These are phyloP conservation scores for Wallacemonas sp. DNA, from an alignment of 208 protist species.

Conservation along the genomic window DNA sequence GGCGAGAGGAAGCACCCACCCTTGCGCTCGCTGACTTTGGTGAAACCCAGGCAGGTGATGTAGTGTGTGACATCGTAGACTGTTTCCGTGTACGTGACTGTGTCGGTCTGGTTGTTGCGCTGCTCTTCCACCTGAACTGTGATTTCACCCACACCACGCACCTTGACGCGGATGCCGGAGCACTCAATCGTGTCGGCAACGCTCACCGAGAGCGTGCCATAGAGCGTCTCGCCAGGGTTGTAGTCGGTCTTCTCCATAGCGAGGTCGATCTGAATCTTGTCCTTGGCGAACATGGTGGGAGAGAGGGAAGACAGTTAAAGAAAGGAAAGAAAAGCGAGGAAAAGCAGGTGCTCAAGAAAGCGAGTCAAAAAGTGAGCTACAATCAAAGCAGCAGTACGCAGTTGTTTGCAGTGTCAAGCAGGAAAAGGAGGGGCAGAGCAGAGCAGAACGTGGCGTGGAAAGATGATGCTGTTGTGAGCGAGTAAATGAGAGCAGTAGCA, in stretches of 20 bases:
- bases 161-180: conserved; percentile 2
- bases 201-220: neutral
- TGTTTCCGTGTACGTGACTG: neutral
- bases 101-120: neutral
- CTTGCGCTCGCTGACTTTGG: conserved; percentile 1
- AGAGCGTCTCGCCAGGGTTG: neutral
- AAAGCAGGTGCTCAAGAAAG: too few species aligned
- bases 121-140: neutral
- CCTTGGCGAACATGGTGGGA: conserved; percentile 5
- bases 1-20: conserved; percentile 6
- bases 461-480: too few species aligned
- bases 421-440: too few species aligned
- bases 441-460: too few species aligned
- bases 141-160: neutral
- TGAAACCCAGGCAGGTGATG: conserved; percentile 12
- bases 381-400: too few species aligned
- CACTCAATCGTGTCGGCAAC: neutral
- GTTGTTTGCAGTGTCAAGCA: too few species aligned
- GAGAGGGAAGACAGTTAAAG: neutral
- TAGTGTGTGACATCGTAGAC: neutral
- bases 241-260: neutral
- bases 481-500: too few species aligned
- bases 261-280: conserved; percentile 7
- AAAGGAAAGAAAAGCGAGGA: conserved; percentile 1
- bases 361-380: too few species aligned